phyloP scores from a whole-genome alignment of 1,284 basidiomycete species.

The Ustilago trichophora region DNA sequence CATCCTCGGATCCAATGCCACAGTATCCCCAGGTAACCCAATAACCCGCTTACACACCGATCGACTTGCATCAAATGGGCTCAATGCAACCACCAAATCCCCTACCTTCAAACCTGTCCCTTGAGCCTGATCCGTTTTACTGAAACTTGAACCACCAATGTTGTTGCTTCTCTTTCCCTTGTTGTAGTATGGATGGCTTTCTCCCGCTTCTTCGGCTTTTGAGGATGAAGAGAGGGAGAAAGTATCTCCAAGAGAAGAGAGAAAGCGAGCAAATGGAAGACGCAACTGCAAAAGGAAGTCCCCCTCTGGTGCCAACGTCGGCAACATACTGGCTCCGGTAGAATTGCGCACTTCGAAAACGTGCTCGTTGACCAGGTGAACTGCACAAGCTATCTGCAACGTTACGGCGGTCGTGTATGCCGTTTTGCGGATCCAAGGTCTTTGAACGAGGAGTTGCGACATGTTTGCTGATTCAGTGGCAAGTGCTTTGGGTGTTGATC shows the following conservation, averaged over 20 bases:
- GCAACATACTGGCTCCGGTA: slow-evolving; percentile 61
- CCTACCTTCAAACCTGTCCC: slow-evolving; percentile 69
- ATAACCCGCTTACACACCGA: slow-evolving; percentile 89
- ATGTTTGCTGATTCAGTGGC: no score
- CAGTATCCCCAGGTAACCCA: slow-evolving; percentile 85
- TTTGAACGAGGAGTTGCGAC: slow-evolving; percentile 1
- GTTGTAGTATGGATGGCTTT: slow-evolving; percentile 3
- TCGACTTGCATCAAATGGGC: slow-evolving; percentile 76
- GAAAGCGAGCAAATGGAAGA: slow-evolving; percentile 35
- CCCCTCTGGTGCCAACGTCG: slow-evolving; percentile 54
- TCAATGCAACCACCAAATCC: slow-evolving; percentile 80
- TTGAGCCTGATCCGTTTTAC: slow-evolving; percentile 47
- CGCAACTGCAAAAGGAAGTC: slow-evolving; percentile 56
- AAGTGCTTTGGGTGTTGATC: no score
- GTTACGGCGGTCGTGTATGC: slow-evolving; percentile 19
- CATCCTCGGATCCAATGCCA: slow-evolving; percentile 81
- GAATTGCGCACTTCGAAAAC: slow-evolving; percentile 53
- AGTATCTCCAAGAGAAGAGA: not conserved
- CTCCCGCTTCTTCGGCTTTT: not conserved
- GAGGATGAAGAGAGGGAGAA: not conserved
- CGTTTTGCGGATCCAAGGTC: slow-evolving; percentile 12
- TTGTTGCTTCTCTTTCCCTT: not conserved
- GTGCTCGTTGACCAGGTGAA: slow-evolving; percentile 52
- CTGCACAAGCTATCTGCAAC: slow-evolving; percentile 43
- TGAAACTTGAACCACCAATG: slow-evolving; percentile 16